Conservation (phyloP, 768 basidiomycete genomes). For the Suillus occidentalis region DNA sequence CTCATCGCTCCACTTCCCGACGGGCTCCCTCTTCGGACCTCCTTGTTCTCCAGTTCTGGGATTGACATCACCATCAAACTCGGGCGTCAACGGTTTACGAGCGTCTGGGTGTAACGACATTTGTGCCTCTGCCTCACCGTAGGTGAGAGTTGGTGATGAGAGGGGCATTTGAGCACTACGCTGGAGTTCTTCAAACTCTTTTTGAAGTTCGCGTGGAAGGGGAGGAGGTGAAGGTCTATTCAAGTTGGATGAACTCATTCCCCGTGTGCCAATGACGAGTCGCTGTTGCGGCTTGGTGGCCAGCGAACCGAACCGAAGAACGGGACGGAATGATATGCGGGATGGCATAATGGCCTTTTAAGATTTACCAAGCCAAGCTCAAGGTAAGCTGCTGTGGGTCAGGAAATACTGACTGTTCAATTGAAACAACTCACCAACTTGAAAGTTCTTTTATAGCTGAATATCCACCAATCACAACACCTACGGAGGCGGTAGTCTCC, state of each 20-base stretch:
- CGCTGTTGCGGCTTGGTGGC: background rate
- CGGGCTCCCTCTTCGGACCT: constrained; percentile 86
- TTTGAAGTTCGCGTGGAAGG: constrained; percentile 73
- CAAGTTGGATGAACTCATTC: constrained; percentile 36
- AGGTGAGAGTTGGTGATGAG: constrained; percentile 23
- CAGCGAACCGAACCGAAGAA: background rate
- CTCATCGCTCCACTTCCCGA: constrained; percentile 53
- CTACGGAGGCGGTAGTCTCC: background rate
- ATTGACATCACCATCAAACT: constrained; percentile 81
- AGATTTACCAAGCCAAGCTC: background rate
- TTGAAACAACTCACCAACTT: background rate
- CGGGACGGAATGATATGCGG: background rate
- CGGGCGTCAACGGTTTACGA: constrained; percentile 52
- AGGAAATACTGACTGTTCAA: background rate
- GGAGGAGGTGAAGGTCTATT: constrained; percentile 72
- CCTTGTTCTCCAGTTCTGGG: constrained; percentile 83
- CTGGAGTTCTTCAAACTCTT: constrained; percentile 84
- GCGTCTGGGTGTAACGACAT: constrained; percentile 71
- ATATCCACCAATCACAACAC: background rate
- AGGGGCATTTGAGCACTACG: constrained; percentile 54
- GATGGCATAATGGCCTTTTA: background rate
- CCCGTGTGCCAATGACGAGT: constrained; percentile 6
- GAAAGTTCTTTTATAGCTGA: background rate
- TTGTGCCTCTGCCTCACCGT: constrained; percentile 38
- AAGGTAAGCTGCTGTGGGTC: background rate